These are phyloP conservation scores for Solanum megistacrolobum DNA, from an alignment of 257 asterid species.

Conservation along the genomic window DNA sequence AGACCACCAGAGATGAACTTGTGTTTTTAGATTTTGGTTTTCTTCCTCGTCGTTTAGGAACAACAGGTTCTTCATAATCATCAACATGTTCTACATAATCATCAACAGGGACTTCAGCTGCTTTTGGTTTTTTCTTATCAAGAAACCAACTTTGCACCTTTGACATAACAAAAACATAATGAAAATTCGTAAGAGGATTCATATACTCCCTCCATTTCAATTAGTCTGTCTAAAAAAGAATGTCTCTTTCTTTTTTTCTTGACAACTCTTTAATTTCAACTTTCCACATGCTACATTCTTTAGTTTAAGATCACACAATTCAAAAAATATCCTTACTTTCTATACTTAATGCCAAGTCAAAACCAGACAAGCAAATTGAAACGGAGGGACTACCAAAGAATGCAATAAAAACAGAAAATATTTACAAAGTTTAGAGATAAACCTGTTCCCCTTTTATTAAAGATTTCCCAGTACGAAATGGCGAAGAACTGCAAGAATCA, in stretches of 20 bases:
- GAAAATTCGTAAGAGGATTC: neutral
- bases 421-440: neutral
- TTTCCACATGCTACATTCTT: neutral
- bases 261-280: neutral
- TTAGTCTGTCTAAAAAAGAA: neutral
- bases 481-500: slow-evolving; percentile 42
- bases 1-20: slow-evolving; percentile 13
- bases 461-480: slow-evolving; percentile 39
- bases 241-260: neutral
- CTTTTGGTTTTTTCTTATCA: slow-evolving; percentile 22
- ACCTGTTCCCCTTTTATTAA: slow-evolving; percentile 65
- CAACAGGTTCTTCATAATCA: neutral
- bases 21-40: slow-evolving; percentile 16
- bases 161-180: neutral
- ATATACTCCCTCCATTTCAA: neutral
- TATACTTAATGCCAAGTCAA: neutral
- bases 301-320: neutral
- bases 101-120: slow-evolving; percentile 10
- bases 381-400: neutral
- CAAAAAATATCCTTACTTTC: neutral
- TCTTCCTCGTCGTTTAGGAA: slow-evolving; percentile 10
- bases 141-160: slow-evolving; percentile 72
- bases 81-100: neutral
- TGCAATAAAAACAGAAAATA: neutral
- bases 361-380: neutral